Conservation (phyloP, 2,329 filamentous ascomycete species). For the Alternaria hordeiaustralica region DNA sequence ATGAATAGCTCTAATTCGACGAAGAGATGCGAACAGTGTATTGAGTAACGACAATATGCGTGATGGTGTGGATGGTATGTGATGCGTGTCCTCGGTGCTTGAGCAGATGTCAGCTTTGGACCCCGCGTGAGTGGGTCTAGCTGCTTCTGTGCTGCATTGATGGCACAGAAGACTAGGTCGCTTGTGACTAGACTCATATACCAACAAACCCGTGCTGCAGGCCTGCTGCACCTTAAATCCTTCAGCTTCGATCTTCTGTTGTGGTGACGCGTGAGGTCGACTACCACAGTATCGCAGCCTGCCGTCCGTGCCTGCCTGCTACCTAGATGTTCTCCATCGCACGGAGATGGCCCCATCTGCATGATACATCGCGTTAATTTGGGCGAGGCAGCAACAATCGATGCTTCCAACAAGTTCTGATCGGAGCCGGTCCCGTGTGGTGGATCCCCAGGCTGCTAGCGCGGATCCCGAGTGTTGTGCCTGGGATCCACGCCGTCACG, state of each 20-base stretch:
- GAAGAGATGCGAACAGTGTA: background rate
- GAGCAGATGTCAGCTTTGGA: background rate
- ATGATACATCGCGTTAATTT: background rate
- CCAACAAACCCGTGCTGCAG: background rate
- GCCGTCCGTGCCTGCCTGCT: background rate
- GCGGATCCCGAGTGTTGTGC: background rate
- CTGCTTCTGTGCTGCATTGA: background rate
- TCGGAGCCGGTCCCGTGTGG: background rate
- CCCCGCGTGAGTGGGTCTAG: background rate
- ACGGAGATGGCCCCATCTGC: background rate
- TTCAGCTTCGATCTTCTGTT: background rate
- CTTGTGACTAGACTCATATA: background rate
- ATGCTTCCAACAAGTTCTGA: background rate
- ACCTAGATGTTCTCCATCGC: background rate
- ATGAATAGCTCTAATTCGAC: background rate
- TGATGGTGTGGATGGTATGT: background rate
- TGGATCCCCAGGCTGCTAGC: slow-evolving; percentile 35
- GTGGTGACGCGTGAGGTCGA: background rate
- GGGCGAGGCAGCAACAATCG: background rate
- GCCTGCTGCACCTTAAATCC: background rate
- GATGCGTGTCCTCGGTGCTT: background rate
- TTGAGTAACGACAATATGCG: background rate
- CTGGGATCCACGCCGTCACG: background rate
- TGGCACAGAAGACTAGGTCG: background rate
- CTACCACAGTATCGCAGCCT: background rate